Evolutionary conservation across 2,329 filamentous ascomycete genomes (phyloP).

Genomic region (Onygenales sp.): DNA sequence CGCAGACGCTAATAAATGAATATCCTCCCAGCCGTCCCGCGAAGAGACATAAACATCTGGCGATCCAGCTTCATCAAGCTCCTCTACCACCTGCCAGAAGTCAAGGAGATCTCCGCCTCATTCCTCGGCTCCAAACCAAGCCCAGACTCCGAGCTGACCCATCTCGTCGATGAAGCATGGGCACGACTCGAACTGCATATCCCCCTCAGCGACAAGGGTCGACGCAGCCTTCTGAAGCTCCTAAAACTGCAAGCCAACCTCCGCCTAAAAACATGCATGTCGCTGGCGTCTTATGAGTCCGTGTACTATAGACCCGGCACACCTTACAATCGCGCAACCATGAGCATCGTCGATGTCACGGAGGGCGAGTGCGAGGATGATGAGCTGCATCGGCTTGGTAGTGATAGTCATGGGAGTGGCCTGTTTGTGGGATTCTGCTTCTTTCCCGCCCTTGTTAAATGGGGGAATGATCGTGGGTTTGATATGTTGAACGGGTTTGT

Average conservation of each 20-base stretch:
- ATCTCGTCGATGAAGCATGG: conserved; percentile 1
- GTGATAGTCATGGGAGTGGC: neutral
- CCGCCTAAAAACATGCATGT: neutral
- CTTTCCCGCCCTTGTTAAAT: conserved; percentile 2
- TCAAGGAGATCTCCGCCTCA: neutral
- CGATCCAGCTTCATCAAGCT: conserved; percentile 1
- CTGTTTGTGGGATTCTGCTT: conserved; percentile 1
- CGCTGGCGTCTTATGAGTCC: neutral
- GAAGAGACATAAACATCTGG: neutral
- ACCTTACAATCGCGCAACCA: neutral
- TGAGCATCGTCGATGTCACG: conserved; percentile 2
- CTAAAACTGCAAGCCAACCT: conserved; percentile 1
- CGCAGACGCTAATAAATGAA: neutral
- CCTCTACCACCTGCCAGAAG: neutral
- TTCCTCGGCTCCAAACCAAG: neutral
- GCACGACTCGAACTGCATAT: neutral
- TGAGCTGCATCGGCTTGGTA: neutral
- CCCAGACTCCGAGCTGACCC: neutral
- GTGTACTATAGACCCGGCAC: neutral
- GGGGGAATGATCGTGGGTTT: conserved; percentile 2
- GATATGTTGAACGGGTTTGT: neutral
- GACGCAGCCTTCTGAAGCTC: neutral
- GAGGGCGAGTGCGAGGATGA: conserved; percentile 2
- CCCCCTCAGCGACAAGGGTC: neutral
- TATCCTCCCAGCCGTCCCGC: neutral